phyloP scores from a whole-genome alignment of 1,284 basidiomycete species.

The Sparassis latifolia region DNA sequence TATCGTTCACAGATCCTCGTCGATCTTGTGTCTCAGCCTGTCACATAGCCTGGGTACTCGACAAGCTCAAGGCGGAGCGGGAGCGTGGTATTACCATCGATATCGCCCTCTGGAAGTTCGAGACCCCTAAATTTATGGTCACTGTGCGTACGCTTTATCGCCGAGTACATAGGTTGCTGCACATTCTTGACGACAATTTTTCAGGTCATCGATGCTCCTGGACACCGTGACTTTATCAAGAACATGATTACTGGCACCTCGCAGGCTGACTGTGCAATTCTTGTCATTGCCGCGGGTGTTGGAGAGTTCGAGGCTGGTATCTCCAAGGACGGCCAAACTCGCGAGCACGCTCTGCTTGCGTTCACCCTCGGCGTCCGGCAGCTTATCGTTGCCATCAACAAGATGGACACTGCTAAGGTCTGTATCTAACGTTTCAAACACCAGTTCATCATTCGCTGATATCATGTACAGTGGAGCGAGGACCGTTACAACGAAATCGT shows the following conservation, averaged over 20 bases:
- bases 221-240: conserved; percentile 99
- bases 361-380: conserved; percentile 99
- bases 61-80: conserved; percentile 99
- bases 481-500: conserved; percentile 99
- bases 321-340: conserved; percentile 99
- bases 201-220: conserved; percentile 96
- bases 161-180: not conserved
- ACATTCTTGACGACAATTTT: conserved; percentile 5
- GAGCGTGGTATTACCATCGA: conserved; percentile 99
- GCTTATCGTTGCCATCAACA: conserved; percentile 99
- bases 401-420: conserved; percentile 98
- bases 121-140: conserved; percentile 89
- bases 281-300: conserved; percentile 98
- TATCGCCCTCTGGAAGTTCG: conserved; percentile 99
- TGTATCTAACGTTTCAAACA: conserved; percentile 10
- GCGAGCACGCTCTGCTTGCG: conserved; percentile 99
- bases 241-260: conserved; percentile 99
- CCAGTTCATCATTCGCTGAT: conserved; percentile 14
- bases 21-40: too few relatives aligned
- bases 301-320: conserved; percentile 99
- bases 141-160: conserved; percentile 51
- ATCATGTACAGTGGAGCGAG: conserved; percentile 79
- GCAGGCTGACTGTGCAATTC: conserved; percentile 98
- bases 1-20: too few relatives aligned
- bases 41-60: conserved; percentile 90